phyloP scores from a whole-genome alignment of 441 rosid species.

The Pelargonium citronellum region DNA sequence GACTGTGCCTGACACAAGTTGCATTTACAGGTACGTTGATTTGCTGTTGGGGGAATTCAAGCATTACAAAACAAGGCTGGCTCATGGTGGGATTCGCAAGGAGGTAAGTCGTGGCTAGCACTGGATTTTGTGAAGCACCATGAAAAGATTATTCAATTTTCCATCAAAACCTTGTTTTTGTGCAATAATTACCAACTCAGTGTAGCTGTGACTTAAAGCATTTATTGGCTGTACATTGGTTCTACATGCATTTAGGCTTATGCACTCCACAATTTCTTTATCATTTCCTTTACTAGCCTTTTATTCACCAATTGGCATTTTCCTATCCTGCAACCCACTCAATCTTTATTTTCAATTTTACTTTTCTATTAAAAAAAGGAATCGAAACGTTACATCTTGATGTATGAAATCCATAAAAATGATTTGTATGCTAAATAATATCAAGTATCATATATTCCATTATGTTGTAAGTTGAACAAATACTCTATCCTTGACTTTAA shows the following conservation, averaged over 20 bases:
- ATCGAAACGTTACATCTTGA: not conserved
- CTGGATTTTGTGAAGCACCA: not conserved
- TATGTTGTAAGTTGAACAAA: not conserved
- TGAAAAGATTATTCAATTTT: not conserved
- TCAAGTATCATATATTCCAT: not conserved
- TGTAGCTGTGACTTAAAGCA: not conserved
- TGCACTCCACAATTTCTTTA: not conserved
- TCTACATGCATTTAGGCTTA: not conserved
- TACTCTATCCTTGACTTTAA: not conserved
- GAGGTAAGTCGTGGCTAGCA: slow-evolving; percentile 47
- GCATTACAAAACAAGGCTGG: slow-evolving; percentile 90
- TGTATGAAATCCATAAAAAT: not conserved
- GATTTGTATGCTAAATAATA: not conserved
- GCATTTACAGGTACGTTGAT: slow-evolving; percentile 75
- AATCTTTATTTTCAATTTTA: not conserved
- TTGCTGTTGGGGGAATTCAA: slow-evolving; percentile 90
- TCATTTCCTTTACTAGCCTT: slow-evolving; percentile 1
- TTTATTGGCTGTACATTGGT: not conserved
- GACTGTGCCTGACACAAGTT: slow-evolving; percentile 13
- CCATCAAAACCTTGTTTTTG: not conserved
- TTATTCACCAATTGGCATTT: not conserved
- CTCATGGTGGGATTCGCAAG: slow-evolving; percentile 78
- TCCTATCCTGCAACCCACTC: not conserved
- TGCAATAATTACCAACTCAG: slow-evolving; percentile 6
- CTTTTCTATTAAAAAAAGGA: not conserved